Evolutionary conservation across 106 monocot genomes (phyloP).

Genomic region (Apostasia ramifera): DNA sequence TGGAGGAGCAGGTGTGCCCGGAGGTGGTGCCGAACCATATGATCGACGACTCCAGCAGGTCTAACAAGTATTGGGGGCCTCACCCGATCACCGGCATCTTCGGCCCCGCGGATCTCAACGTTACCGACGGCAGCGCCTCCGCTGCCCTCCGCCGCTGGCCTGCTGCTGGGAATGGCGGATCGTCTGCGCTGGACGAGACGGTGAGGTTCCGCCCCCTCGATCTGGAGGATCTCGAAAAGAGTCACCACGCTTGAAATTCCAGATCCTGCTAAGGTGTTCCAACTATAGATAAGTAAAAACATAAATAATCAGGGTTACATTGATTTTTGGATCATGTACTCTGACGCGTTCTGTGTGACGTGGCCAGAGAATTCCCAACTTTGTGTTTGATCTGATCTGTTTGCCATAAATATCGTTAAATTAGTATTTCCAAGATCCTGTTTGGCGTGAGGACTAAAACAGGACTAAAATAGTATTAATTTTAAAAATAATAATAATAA

Average conservation of each 20-base stretch:
- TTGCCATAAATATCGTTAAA: too few relatives aligned
- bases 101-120: slow-evolving; percentile 26
- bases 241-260: slow-evolving; percentile 5
- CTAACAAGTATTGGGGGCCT: slow-evolving; percentile 50
- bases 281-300: too few relatives aligned
- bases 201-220: slow-evolving; percentile 76
- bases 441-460: too few relatives aligned
- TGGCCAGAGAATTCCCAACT: too few relatives aligned
- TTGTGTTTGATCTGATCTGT: too few relatives aligned
- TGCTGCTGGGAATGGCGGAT: not conserved
- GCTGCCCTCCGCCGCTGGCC: not conserved
- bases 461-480: too few relatives aligned
- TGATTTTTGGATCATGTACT: too few relatives aligned
- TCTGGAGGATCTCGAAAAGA: slow-evolving; percentile 69
- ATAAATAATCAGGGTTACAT: too few relatives aligned
- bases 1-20: slow-evolving; percentile 39
- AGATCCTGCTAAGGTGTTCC: too few relatives aligned
- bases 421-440: too few relatives aligned
- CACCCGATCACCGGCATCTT: slow-evolving; percentile 54
- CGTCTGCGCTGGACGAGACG: slow-evolving; percentile 50
- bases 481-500: too few relatives aligned
- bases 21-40: slow-evolving; percentile 37
- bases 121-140: not conserved
- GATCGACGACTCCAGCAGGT: slow-evolving; percentile 11
- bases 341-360: too few relatives aligned